Evolutionary conservation across 2,329 filamentous ascomycete genomes (phyloP), one percentile per base, ranked within the genome.

Genomic region (Colletotrichum eleusines): DNA sequence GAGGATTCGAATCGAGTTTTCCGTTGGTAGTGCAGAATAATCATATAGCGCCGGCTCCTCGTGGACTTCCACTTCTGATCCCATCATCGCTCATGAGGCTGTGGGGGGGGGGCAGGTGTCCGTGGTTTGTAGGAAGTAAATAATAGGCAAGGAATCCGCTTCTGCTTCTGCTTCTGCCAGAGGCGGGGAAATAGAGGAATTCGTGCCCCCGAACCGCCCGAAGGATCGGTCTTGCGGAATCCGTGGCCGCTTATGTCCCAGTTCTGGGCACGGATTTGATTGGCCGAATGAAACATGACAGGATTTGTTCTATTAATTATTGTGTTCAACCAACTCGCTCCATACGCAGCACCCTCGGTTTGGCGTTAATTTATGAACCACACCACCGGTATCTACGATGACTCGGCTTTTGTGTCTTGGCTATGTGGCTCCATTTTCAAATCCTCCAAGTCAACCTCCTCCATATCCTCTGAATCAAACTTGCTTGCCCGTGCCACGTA

Each of bases 1-100:
- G 23, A 71, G 20, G 5, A 71, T 54, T 12, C 58, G 64, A 23
- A 71, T 53, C 8, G 48, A 69, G 11, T 44, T 28, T 7, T 51
- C 44, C 1, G 50, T 28, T 7, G 63, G 63, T 5, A 67, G 26
- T 12, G 14, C 57, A 48, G 57, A 60, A 40, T 60, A 60, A 18
- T 2, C 26, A 18, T 60, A 60, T 2, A 4, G 26, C 18, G 26
- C 20, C 26, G 28, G 7, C 60, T 16, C 46, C 20, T 33, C 1
- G 8, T 6, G 51, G 14, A 31, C 31, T 7, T 35, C 11, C 2
- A 23, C 6, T 8, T n/a, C 20, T n/a, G 28, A n/a, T 2, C 9
- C 9, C 28, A 23, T 54, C 12, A 14, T 51, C 11, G 9, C 31
- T 7, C 2, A 9, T 35, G 31, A 2, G 20, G 8, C 5, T 35